Conservation (phyloP, 2,329 filamentous ascomycete genomes). For the Biscogniauxia mediterranea region DNA sequence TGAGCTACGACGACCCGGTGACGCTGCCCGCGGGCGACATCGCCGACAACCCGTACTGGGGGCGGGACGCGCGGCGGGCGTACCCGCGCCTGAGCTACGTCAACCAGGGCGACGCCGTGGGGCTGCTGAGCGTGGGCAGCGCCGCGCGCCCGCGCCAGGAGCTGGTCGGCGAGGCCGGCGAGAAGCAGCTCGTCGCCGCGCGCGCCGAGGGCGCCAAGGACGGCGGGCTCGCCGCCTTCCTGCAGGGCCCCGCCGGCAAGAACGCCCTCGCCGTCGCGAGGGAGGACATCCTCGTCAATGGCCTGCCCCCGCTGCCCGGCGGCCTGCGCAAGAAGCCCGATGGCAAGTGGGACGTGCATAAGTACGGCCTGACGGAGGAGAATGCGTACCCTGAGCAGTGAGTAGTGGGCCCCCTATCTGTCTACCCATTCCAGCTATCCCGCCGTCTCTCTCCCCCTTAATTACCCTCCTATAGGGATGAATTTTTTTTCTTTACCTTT, state of each 20-base stretch:
- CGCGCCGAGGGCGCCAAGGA: constrained; percentile 68
- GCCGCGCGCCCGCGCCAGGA: constrained; percentile 78
- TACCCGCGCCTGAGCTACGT: constrained; percentile 82
- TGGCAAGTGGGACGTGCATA: constrained; percentile 63
- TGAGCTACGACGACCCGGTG: constrained; percentile 75
- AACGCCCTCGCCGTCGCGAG: constrained; percentile 36
- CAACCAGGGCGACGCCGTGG: constrained; percentile 80
- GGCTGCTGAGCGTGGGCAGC: constrained; percentile 81
- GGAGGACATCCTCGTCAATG: constrained; percentile 67
- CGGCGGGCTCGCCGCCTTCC: constrained; percentile 68
- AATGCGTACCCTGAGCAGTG: constrained; percentile 70
- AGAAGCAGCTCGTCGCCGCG: constrained; percentile 68
- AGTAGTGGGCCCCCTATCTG: constrained; percentile 36
- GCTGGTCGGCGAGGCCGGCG: constrained; percentile 70
- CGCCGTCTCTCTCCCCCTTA: background rate
- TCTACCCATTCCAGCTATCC: background rate
- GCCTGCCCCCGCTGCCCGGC: constrained; percentile 82
- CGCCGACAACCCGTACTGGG: constrained; percentile 94
- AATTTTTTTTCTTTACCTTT: background rate
- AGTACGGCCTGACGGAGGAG: constrained; percentile 63
- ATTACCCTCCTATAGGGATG: background rate
- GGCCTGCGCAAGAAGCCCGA: constrained; percentile 56
- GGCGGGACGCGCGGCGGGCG: constrained; percentile 79
- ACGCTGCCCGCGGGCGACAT: constrained; percentile 83
- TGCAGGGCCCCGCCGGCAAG: constrained; percentile 53